These are phyloP conservation scores for Chaetomium globosum DNA, from an alignment of 2,329 filamentous ascomycete genomes.

Conservation along the genomic window DNA sequence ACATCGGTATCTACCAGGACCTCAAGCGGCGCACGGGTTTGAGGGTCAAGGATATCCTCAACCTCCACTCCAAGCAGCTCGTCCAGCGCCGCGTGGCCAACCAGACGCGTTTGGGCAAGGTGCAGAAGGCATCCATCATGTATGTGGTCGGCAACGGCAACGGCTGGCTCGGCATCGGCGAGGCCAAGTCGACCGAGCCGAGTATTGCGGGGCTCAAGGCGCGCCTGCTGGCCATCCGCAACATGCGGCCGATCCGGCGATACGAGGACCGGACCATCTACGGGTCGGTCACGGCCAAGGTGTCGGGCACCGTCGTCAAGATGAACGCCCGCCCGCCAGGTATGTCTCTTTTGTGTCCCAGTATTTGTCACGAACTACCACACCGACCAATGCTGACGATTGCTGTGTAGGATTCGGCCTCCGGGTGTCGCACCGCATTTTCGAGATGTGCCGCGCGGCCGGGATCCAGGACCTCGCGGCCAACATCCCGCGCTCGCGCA, in stretches of 20 bases:
- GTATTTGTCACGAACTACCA: background rate
- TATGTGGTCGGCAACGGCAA: slow-evolving; percentile 84
- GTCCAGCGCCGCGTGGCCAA: slow-evolving; percentile 78
- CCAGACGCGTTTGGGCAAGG: slow-evolving; percentile 95
- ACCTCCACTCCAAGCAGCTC: slow-evolving; percentile 69
- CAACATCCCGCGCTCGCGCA: slow-evolving; percentile 79
- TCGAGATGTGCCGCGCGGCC: slow-evolving; percentile 85
- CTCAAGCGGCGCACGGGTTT: slow-evolving; percentile 60
- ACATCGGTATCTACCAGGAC: slow-evolving; percentile 53
- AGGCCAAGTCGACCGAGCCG: slow-evolving; percentile 81
- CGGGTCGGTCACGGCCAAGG: slow-evolving; percentile 80
- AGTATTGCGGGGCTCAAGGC: slow-evolving; percentile 71
- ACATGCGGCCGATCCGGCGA: slow-evolving; percentile 87
- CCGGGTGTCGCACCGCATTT: slow-evolving; percentile 86
- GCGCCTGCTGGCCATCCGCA: slow-evolving; percentile 78
- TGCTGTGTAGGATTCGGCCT: slow-evolving; percentile 77
- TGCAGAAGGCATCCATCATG: slow-evolving; percentile 73
- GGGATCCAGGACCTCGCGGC: slow-evolving; percentile 88
- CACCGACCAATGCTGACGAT: background rate
- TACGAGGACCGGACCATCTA: slow-evolving; percentile 94
- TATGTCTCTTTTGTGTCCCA: slow-evolving; percentile 50
- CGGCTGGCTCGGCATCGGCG: slow-evolving; percentile 83
- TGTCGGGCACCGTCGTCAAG: slow-evolving; percentile 83
- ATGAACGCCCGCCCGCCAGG: slow-evolving; percentile 84
- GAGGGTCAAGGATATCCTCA: slow-evolving; percentile 54